phyloP scores from a whole-genome alignment of 108 stramenopile genomes.

The Pseudonitzschia delicatissima region DNA sequence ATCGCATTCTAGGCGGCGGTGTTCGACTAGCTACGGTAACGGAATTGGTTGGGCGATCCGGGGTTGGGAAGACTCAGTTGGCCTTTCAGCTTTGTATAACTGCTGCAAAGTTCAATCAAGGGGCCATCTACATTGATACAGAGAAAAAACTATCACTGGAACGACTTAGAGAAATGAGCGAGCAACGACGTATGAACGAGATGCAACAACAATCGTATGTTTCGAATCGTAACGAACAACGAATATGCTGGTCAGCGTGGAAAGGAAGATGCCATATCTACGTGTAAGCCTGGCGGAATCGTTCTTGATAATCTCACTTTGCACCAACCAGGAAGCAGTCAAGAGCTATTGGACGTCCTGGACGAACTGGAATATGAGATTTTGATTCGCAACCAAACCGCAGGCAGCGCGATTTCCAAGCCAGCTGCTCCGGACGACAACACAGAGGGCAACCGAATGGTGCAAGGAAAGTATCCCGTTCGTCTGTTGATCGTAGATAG shows the following conservation, averaged over 20 bases:
- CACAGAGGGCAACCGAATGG: slow-evolving; percentile 2
- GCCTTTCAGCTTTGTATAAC: slow-evolving; percentile 64
- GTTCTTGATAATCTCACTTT: slow-evolving; percentile 71
- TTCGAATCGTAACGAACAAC: background rate
- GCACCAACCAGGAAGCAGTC: slow-evolving; percentile 43
- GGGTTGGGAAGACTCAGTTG: slow-evolving; percentile 79
- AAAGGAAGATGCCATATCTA: background rate
- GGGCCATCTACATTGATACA: slow-evolving; percentile 75
- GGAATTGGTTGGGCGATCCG: slow-evolving; percentile 75
- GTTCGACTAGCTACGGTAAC: slow-evolving; percentile 62
- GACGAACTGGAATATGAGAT: slow-evolving; percentile 59
- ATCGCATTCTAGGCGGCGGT: slow-evolving; percentile 48
- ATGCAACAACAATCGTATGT: background rate
- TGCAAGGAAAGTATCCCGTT: slow-evolving; percentile 41
- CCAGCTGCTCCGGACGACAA: background rate
- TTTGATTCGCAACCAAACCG: slow-evolving; percentile 43
- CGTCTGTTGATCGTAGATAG: slow-evolving; percentile 77
- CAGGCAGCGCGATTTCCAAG: background rate
- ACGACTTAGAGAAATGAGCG: slow-evolving; percentile 65
- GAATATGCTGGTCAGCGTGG: background rate
- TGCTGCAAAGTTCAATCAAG: slow-evolving; percentile 60
- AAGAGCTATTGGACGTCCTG: slow-evolving; percentile 53
- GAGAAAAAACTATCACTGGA: slow-evolving; percentile 70
- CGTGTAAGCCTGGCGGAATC: slow-evolving; percentile 22
- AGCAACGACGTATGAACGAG: background rate